Evolutionary conservation across 495 filamentous ascomycete genomes (phyloP).

Genomic region (Hypoxylon fragiforme): DNA sequence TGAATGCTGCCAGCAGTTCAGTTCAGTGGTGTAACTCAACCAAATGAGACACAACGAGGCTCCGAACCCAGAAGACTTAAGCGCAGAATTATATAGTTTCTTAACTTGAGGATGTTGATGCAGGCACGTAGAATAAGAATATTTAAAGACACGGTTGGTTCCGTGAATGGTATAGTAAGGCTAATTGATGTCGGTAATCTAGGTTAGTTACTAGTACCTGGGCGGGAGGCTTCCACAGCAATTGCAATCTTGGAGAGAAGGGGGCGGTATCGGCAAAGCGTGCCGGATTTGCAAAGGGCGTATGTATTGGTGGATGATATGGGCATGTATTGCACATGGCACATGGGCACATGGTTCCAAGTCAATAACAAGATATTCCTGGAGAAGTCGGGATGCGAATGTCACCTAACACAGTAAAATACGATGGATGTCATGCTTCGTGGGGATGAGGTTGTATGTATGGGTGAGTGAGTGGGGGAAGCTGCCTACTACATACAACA

Average conservation of each 20-base stretch:
- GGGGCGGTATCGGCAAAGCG: conserved; percentile 16
- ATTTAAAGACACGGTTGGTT: too few species aligned
- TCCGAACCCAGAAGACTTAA: too few species aligned
- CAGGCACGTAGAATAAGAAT: too few species aligned
- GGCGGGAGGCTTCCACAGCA: too few species aligned
- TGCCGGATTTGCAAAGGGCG: conserved; percentile 1
- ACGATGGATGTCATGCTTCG: conserved; percentile 29
- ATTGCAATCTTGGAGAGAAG: neutral
- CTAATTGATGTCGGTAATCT: too few species aligned
- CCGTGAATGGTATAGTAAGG: too few species aligned
- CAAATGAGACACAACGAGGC: conserved; percentile 11
- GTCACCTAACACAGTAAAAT: conserved; percentile 14
- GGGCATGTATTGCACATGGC: neutral
- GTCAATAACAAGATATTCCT: conserved; percentile 2
- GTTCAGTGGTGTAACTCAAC: neutral
- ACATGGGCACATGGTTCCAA: neutral
- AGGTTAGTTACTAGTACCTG: too few species aligned
- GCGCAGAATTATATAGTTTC: too few species aligned
- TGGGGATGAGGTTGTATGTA: neutral
- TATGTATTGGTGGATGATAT: neutral
- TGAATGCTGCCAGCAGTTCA: neutral
- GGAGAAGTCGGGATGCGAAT: conserved; percentile 14
- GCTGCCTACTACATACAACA: too few species aligned
- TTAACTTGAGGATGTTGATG: too few species aligned
- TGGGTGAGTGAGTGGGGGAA: too few species aligned